Evolutionary conservation across 441 rosid species (phyloP).

Genomic region (Melastoma candidum): DNA sequence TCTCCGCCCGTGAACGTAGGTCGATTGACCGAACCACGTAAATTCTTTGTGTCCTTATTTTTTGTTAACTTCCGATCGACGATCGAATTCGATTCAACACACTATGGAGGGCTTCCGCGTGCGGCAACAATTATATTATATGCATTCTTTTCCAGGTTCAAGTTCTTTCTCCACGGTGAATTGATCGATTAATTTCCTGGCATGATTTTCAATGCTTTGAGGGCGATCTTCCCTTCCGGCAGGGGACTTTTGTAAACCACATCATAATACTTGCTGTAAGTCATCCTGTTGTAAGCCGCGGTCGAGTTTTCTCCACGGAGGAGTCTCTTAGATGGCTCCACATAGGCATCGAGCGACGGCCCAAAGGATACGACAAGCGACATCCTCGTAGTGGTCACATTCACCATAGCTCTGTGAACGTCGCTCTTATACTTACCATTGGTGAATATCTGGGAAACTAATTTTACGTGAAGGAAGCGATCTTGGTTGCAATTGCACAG

Average conservation of each 20-base stretch:
- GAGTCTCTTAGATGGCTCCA: conserved; percentile 22
- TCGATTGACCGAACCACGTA: no score
- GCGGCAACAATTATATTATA: no score
- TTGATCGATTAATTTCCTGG: no score
- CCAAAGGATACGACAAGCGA: conserved; percentile 29
- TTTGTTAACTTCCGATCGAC: no score
- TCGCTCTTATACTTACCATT: conserved; percentile 37
- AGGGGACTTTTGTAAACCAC: conserved; percentile 20
- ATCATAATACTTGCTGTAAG: conserved; percentile 20
- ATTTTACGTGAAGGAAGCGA: neutral
- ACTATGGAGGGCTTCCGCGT: no score
- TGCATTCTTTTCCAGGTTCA: no score
- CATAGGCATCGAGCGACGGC: conserved; percentile 25
- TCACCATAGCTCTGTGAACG: conserved; percentile 28
- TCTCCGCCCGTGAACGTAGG: no score
- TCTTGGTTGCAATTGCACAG: neutral
- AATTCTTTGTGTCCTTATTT: no score
- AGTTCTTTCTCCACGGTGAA: no score
- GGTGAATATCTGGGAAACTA: conserved; percentile 19
- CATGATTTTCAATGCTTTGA: conserved; percentile 8
- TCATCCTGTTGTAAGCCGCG: conserved; percentile 18
- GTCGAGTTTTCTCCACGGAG: neutral
- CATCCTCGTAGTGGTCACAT: conserved; percentile 23
- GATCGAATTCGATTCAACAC: no score
- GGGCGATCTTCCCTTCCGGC: conserved; percentile 22